Conservation (phyloP, 169 alveolate species). For the Babesia sp. region DNA sequence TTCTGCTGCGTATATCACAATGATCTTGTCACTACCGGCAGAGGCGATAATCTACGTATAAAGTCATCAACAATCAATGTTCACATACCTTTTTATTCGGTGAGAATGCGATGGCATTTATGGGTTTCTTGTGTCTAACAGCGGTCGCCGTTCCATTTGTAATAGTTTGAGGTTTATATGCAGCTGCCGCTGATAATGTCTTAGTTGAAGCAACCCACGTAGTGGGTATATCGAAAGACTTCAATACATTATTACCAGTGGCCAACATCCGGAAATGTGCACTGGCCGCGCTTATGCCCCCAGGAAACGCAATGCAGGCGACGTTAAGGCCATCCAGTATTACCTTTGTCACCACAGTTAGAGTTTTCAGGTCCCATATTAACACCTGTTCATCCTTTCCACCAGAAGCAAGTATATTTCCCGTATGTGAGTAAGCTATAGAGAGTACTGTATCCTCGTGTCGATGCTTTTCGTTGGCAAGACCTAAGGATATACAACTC, state of each 20-base stretch:
- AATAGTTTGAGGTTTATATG: not conserved
- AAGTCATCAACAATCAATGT: not conserved
- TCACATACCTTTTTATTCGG: slow-evolving; percentile 59
- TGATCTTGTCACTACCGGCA: slow-evolving; percentile 63
- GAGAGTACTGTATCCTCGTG: slow-evolving; percentile 61
- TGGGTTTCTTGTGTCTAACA: slow-evolving; percentile 53
- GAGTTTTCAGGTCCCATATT: slow-evolving; percentile 52
- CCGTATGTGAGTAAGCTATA: slow-evolving; percentile 29
- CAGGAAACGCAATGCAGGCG: slow-evolving; percentile 24
- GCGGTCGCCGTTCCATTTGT: slow-evolving; percentile 40
- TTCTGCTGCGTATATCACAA: slow-evolving; percentile 43
- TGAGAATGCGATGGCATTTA: slow-evolving; percentile 55
- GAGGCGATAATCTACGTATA: slow-evolving; percentile 30
- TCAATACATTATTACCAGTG: slow-evolving; percentile 44
- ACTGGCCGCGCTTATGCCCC: slow-evolving; percentile 1
- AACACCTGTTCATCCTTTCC: slow-evolving; percentile 57
- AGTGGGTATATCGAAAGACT: slow-evolving; percentile 31
- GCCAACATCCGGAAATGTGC: slow-evolving; percentile 19
- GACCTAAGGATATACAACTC: slow-evolving; percentile 48
- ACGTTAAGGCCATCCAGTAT: slow-evolving; percentile 28
- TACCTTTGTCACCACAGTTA: slow-evolving; percentile 16
- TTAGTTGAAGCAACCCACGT: not conserved
- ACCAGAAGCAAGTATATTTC: slow-evolving; percentile 43
- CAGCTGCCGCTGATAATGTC: not conserved
- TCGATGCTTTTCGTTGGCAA: slow-evolving; percentile 22